Evolutionary conservation across 108 stramenopile species (phyloP), one percentile per base, ranked within the genome.

Genomic region (Pseudonitzschia delicatissima): DNA sequence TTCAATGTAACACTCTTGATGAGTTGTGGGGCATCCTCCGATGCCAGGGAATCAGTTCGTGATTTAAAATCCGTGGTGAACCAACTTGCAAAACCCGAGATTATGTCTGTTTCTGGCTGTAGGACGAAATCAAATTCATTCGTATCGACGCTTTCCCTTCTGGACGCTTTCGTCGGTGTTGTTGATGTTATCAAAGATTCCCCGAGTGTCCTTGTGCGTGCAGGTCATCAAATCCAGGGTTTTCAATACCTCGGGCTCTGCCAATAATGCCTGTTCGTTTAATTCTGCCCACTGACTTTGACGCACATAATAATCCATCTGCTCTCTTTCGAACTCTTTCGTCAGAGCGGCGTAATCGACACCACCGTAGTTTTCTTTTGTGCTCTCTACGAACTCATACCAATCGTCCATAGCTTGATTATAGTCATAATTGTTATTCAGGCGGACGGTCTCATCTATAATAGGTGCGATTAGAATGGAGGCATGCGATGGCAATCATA

Each of bases 51-150:
- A 80, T 92, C 93, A 3, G 87, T 87, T 50, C 90, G 69, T 34
- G 79, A 85, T 29, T 80, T 79, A 80, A 98, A 98, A 80, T 98
- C 96, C 6, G 93, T 76, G n/a, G 93, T 95, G 73, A 98, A 98
- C 98, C 98, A 98, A 20, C 96, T 93, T 6, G 96, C 96, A 66
- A 98, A 91, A 45, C 96, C 98, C 62, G 84, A 86, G 23, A 97
- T 79, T 6, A 87, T 81, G 2, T 45, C 47, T 6, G 51, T 34
- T 20, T 55, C 59, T 45, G 90, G 79, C 52, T 82, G 79, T 25
- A 96, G 51, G 39, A 79, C 72, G 77, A 98, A 95, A 34, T 73
- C 74, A 66, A 96, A 95, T 27, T 68, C 29, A 2, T 76, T 71
- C 3, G 82, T 76, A 29, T 66, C 65, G 47, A 78, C 79, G 34